Evolutionary conservation across 2,329 filamentous ascomycete genomes (phyloP), one percentile per base, ranked within the genome.

Genomic region (Clonostachys chloroleuca): DNA sequence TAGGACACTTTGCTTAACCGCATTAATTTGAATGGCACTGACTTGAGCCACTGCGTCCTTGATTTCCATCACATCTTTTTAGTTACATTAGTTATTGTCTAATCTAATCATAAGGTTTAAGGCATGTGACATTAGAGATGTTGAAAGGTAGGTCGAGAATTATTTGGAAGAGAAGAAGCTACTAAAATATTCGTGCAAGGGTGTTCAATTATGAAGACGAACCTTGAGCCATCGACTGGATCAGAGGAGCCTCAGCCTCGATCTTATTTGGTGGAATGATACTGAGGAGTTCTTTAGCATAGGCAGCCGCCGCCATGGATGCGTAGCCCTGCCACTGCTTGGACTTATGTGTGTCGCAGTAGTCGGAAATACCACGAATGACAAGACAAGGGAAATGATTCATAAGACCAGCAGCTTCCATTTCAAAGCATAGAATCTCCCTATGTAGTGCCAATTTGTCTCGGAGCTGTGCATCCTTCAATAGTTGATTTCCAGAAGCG

Each of bases 311-410:
- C 34, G 47, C 47, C 36, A 55, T 52, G 2, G 59, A 55, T 5
- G 59, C 52, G 50, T 56, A 62, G n/a, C 50, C 43, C 37, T 62
- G 59, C 59, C 56, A 63, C 2, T 35, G 40, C 6, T 60, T 54
- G 43, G 57, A 57, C 43, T 62, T 62, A 41, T 62, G 58, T 5
- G 56, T 53, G 46, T 66, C 63, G 1, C 60, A 50, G 42, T 66
- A 66, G 52, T 66, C 61, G 49, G 53, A 63, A 36, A 66, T 60
- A 2, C 63, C 63, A 7, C 59, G 54, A 43, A 65, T 56, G 10
- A 61, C 56, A 7, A 65, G 47, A 36, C 60, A 63, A 6, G 52
- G 54, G 20, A 57, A 52, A 20, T 53, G 39, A 14, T 55, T 51
- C 51, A 58, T 24, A 5, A 46, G 20, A n/a, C 47, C 47, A 6